Evolutionary conservation across 2,329 filamentous ascomycete species (phyloP).

Genomic region (Sphaerulina musiva): DNA sequence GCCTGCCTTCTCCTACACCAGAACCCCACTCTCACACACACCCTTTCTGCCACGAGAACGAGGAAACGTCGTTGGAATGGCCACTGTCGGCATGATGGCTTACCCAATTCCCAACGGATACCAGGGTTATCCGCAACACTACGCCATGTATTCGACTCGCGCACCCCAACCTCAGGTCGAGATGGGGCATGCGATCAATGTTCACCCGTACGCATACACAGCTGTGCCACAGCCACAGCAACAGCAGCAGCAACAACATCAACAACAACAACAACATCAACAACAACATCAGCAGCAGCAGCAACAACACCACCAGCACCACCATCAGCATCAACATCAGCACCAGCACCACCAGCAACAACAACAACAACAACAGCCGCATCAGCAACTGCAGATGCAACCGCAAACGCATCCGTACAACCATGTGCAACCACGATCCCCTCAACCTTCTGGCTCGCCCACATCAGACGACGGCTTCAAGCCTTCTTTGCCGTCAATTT

Average conservation of each 20-base stretch:
- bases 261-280: constrained; percentile 6
- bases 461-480: constrained; percentile 44
- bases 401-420: constrained; percentile 10
- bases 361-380: constrained; percentile 7
- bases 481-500: constrained; percentile 89
- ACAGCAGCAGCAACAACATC: constrained; percentile 13
- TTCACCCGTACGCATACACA: constrained; percentile 23
- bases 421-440: constrained; percentile 15
- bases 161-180: constrained; percentile 19
- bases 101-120: constrained; percentile 26
- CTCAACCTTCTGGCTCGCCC: constrained; percentile 21
- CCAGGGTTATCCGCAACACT: constrained; percentile 26
- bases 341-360: constrained; percentile 5
- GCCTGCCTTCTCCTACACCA: background rate
- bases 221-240: constrained; percentile 13
- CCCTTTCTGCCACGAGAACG: background rate
- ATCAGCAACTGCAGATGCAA: constrained; percentile 12
- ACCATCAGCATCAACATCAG: constrained; percentile 7
- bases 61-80: constrained; percentile 21
- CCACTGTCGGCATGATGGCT: constrained; percentile 29
- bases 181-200: constrained; percentile 15
- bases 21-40: background rate
- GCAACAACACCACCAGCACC: constrained; percentile 12
- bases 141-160: constrained; percentile 26
- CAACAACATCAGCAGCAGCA: constrained; percentile 13